Base-by-base conservation (phyloP, 495 filamentous ascomycete species). In the Penicillium bialowiezense region DNA sequence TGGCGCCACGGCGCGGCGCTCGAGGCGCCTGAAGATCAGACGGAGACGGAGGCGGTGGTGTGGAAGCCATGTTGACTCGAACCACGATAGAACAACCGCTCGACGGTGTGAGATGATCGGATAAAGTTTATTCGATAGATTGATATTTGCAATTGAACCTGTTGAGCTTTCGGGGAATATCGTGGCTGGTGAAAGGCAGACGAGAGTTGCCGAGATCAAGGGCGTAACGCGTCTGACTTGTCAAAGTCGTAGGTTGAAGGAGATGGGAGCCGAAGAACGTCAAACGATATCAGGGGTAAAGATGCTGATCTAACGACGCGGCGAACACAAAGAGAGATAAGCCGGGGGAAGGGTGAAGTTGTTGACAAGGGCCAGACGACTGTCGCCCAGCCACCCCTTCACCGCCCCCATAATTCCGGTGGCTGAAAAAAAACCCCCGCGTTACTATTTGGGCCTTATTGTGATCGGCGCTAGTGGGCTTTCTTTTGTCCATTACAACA, bases 1-100 rank as follows among this genome's bases (percentile, higher is more conserved):
- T 82, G 41, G 79, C 63, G 39, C 87, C 87, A 70, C 84, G 81
- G 29, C 78, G 81, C 14, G 90, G 90, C 32, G 90, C 87, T 39
- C 81, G 74, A 39, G 90, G 90, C 32, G 85, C 84, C 48, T 77
- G 76, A 38, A 87, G 63, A 34, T 36, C 20, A 23, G 58, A 55
- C 5, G 73, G 71, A 24, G 76, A 74, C 32, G 76, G 70, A 33
- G 82, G 82, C 14, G 84, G 84, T 32, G 87, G 86, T 54, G 90
- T 90, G 35, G 82, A 70, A 54, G 82, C 70, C 79, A 85, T 85
- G 32, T 47, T 63, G 59, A 38, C 32, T 31, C 17, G 41, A 44
- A 23, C 37, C 5, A 37, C 24, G 29, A 43, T 28, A 37, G 18
- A 28, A 37, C 20, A 44, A 35, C 32, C 20, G 43, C 20, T 36